phyloP scores from a whole-genome alignment of 495 filamentous ascomycete genomes.

The Neurospora tetrasperma region DNA sequence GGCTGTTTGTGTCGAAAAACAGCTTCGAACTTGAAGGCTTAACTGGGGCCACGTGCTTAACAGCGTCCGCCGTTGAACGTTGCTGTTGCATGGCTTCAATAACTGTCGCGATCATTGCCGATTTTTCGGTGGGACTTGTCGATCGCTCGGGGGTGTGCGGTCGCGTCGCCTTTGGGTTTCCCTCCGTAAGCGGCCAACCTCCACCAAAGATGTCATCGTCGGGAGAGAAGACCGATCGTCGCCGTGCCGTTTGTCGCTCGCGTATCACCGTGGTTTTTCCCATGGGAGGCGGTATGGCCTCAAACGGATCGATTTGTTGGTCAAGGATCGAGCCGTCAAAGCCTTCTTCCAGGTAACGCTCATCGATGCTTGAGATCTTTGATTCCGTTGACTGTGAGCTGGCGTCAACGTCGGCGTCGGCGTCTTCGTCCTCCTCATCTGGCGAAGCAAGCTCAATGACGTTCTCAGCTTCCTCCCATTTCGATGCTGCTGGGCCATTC shows the following conservation, averaged over 20 bases:
- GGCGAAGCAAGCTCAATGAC: constrained; percentile 80
- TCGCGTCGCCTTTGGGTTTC: constrained; percentile 17
- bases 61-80: constrained; percentile 33
- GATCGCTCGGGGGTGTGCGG: constrained; percentile 31
- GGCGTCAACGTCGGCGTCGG: constrained; percentile 11
- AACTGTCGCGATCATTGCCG: constrained; percentile 59
- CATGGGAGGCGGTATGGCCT: constrained; percentile 26
- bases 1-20: constrained; percentile 82
- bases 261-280: constrained; percentile 33
- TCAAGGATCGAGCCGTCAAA: constrained; percentile 31
- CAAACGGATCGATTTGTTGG: constrained; percentile 24
- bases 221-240: constrained; percentile 49
- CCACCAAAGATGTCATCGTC: constrained; percentile 56
- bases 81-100: constrained; percentile 75
- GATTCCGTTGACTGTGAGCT: constrained; percentile 19
- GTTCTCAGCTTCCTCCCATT: constrained; percentile 81
- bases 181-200: constrained; percentile 32
- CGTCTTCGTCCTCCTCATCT: constrained; percentile 53
- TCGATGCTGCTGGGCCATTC: constrained; percentile 46
- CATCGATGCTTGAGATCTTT: constrained; percentile 25
- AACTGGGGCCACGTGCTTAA: constrained; percentile 31
- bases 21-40: constrained; percentile 58
- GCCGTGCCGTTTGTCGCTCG: constrained; percentile 28
- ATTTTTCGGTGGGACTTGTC: constrained; percentile 24
- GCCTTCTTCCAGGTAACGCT: constrained; percentile 53